A percentile compares a stretch with the other conserved stretches of the same genome.
phyloP scores from a whole-genome alignment of 1,284 basidiomycete species.

The Malassezia pachydermatis region DNA sequence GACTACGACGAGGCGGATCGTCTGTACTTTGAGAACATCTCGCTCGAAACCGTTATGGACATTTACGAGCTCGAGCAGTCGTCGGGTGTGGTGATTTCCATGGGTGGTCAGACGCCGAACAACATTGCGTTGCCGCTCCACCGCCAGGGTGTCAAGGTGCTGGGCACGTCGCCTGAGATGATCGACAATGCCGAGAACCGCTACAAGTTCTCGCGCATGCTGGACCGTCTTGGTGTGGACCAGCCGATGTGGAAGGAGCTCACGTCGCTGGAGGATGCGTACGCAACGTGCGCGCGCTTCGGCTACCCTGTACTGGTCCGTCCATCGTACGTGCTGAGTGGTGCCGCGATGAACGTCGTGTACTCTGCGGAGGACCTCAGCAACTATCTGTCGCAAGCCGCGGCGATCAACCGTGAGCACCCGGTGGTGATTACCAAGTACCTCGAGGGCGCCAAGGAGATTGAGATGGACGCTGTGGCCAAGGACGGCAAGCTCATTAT shows the following conservation, averaged over 20 bases:
- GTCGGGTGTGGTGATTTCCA: constrained; percentile 83
- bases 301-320: constrained; percentile 92
- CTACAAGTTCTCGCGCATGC: constrained; percentile 95
- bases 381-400: constrained; percentile 87
- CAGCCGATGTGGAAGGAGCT: constrained; percentile 96
- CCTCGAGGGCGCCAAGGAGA: constrained; percentile 98
- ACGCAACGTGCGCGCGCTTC: constrained; percentile 49
- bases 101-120: constrained; percentile 98
- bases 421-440: constrained; percentile 98
- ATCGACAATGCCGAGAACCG: constrained; percentile 98
- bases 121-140: constrained; percentile 89
- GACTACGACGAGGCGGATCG: constrained; percentile 98
- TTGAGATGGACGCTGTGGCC: constrained; percentile 98
- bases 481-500: constrained; percentile 94
- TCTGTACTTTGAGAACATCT: constrained; percentile 97
- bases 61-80: constrained; percentile 88
- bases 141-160: constrained; percentile 93
- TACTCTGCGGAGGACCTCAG: constrained; percentile 81
- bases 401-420: constrained; percentile 89
- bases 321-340: constrained; percentile 93
- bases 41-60: constrained; percentile 87
- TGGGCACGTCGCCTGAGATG: constrained; percentile 97
- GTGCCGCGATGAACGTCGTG: constrained; percentile 98
- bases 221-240: constrained; percentile 95
- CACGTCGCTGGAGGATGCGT: constrained; percentile 77